Base-by-base conservation (phyloP, 1,284 basidiomycete species). In the Phlebopus sp. region DNA sequence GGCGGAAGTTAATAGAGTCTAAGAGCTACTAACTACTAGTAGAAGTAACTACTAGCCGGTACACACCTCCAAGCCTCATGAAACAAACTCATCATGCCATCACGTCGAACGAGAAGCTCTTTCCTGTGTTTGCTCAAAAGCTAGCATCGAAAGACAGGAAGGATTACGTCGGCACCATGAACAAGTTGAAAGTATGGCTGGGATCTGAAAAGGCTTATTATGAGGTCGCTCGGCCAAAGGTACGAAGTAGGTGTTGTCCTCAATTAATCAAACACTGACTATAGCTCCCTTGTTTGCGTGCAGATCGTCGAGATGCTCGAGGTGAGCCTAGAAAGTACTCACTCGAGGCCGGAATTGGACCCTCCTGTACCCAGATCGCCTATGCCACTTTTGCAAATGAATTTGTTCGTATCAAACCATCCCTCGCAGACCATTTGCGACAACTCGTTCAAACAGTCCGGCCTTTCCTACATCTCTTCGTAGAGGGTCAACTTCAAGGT, bases 131-230 rank as follows among this genome's bases (percentile, higher is more conserved):
- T 37, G 59, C 54, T 14, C 44, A 25, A 18, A 67, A 54, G 31
- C 62, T 64, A 21, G 44, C 51, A 6, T 68, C 63, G 17, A 37
- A 27, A 4, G 59, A 64, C n/a, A 1, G 38, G 41, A 52, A 31
- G 5, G 57, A 64, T 9, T 64, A 50, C 15, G 8, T 25, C n/a
- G 44, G 19, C 13, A 66, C 53, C 1, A 17, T 49, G 11, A 44
- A 46, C 25, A 64, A 64, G 46, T 40, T 64, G 32, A 37, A 47
- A 9, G 0, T 13, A 5, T 64, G 63, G 63, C 30, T 64, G 17
- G 5, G 42, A 32, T 64, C 66, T 10, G 65, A 68, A 40, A 68
- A 53, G 41, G 63, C 66, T 2, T 64, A 64, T 31, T 64, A 64
- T 53, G 30, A 44, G 4, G 63, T 35, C 14, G 63, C 66, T 18